Conservation (phyloP, 805 yeast species). For the Yarrowia sp. region DNA sequence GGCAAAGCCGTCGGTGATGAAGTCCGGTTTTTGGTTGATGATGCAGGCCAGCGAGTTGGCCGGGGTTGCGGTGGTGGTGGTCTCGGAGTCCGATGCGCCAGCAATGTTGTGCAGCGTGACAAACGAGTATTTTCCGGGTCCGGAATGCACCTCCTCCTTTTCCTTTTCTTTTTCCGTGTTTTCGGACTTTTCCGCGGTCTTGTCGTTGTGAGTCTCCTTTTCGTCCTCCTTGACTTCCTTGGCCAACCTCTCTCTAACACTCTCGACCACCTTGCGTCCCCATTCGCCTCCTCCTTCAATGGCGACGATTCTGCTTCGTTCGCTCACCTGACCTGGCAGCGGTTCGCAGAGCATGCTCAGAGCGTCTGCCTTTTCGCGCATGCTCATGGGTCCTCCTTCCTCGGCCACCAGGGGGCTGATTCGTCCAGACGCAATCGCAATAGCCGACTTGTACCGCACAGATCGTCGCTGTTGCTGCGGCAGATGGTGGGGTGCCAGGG, state of each 20-base stretch:
- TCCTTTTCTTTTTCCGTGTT: no score
- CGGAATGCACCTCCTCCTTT: no score
- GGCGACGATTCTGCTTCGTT: slow-evolving; percentile 19
- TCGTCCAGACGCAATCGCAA: slow-evolving; percentile 40
- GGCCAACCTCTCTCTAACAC: not conserved
- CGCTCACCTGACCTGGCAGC: slow-evolving; percentile 9
- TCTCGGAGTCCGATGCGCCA: not conserved
- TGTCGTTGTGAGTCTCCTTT: no score
- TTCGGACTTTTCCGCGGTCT: not conserved
- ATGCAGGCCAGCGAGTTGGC: slow-evolving; percentile 34
- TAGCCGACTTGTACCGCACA: slow-evolving; percentile 43
- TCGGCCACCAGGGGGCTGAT: slow-evolving; percentile 6
- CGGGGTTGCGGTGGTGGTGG: not conserved
- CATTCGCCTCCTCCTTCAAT: slow-evolving; percentile 27
- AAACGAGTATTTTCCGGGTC: slow-evolving; percentile 1
- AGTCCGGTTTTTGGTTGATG: slow-evolving; percentile 41
- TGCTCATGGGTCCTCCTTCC: slow-evolving; percentile 38
- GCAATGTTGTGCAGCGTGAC: slow-evolving; percentile 33
- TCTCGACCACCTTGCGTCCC: slow-evolving; percentile 5
- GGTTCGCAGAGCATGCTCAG: slow-evolving; percentile 44
- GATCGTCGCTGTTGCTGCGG: slow-evolving; percentile 38
- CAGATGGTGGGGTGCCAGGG: slow-evolving; percentile 39
- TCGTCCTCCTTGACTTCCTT: no score
- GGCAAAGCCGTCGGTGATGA: slow-evolving; percentile 42
- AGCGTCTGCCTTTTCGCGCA: slow-evolving; percentile 45